Evolutionary conservation across 108 stramenopile genomes (phyloP).

Genomic region (Parmales sp.): DNA sequence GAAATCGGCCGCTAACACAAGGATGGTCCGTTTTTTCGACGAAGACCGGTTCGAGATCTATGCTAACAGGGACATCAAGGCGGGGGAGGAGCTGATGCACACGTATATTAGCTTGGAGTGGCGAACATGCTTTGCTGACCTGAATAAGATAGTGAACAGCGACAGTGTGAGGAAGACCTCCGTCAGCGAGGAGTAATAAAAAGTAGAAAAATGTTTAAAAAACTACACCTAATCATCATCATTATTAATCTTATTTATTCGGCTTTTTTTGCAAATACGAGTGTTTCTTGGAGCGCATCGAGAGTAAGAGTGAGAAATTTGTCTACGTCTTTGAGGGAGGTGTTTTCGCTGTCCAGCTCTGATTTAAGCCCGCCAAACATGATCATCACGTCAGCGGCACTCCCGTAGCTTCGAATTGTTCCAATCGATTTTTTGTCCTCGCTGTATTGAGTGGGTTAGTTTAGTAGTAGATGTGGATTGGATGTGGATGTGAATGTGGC

Average conservation of each 20-base stretch:
- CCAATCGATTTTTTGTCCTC: constrained; percentile 33
- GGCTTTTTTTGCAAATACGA: no score
- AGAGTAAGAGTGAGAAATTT: no score
- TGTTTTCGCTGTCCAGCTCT: constrained; percentile 13
- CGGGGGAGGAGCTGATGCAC: constrained; percentile 54
- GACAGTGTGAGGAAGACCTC: no score
- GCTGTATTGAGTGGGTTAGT: no score
- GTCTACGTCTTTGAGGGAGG: no score
- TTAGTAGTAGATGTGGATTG: no score
- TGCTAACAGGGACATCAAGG: constrained; percentile 51
- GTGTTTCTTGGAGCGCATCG: no score
- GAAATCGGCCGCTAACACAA: constrained; percentile 53
- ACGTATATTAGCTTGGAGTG: constrained; percentile 60
- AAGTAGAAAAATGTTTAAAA: no score
- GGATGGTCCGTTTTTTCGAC: constrained; percentile 57
- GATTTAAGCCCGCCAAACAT: constrained; percentile 28
- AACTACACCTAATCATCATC: no score
- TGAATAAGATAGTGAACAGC: constrained; percentile 51
- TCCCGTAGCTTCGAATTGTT: constrained; percentile 29
- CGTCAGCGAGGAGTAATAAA: no score
- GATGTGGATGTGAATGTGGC: no score
- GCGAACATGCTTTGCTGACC: constrained; percentile 52
- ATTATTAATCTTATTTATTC: no score
- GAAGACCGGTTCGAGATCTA: constrained; percentile 56
- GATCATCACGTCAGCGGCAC: constrained; percentile 31